Evolutionary conservation across 1,284 basidiomycete species (phyloP), one percentile per base, ranked within the genome.

Genomic region (Inonotus obliquus): DNA sequence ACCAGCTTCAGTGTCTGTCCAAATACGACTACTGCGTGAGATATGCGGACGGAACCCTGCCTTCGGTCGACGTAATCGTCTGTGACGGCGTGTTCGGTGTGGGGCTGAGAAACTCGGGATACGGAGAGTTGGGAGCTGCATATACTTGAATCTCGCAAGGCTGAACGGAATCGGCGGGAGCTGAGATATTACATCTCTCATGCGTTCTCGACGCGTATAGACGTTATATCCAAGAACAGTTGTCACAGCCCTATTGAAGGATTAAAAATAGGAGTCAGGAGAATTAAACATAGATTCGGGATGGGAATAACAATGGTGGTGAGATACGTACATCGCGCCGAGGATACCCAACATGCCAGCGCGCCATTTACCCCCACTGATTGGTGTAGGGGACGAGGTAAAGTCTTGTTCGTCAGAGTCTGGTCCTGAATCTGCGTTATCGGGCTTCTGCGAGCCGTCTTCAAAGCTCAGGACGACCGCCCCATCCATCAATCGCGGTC

Each of bases 261-360:
- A 54, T 13, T 32, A 19, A 54, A 54, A 54, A n/a, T 48, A 48
- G 38, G 2, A 39, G 10, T 19, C 45, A 4, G 23, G 19, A 48
- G 2, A 51, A n/a, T 23, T 51, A 51, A 25, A 51, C 10, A 27
- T 51, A 51, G 49, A 14, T 13, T 9, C n/a, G 49, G 38, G 38
- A 39, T n/a, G 23, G 14, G 25, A 29, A 51, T 10, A n/a, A 51
- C 23, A 29, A 51, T 27, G 49, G 49, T 10, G 29, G n/a, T n/a
- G n/a, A 51, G 49, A 51, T 17, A 54, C 53, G 53, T 35, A 54
- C 53, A 54, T 54, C 32, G 32, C 38, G 14, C 10, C 38, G 38
- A 54, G 53, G 6, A 54, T 54, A 14, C 53, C 53, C 35, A 54
- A 19, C 9, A 54, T 54, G 53, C 53, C 53, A 38, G 53, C 53